Percentiles rank a stretch among this genome's conserved stretches.
These are phyloP conservation scores for Aureobasidium sp. DNA, from an alignment of 2,329 filamentous ascomycete species.

Conservation along the genomic window DNA sequence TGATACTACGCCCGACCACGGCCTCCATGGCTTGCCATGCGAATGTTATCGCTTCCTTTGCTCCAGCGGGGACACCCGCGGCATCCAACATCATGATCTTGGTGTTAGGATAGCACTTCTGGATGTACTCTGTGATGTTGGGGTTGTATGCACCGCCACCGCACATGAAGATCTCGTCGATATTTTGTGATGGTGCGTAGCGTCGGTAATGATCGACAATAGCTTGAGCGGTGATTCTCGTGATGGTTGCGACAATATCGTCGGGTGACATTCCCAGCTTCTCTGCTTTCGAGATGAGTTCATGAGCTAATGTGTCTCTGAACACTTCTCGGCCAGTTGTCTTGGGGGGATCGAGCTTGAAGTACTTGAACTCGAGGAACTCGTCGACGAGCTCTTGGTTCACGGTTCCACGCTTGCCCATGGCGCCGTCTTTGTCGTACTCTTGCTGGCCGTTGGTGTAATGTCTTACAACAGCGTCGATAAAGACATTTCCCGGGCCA, in stretches of 20 bases:
- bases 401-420: constrained; percentile 33
- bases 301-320: constrained; percentile 60
- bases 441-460: constrained; percentile 35
- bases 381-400: constrained; percentile 35
- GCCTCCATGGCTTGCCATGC: constrained; percentile 69
- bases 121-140: constrained; percentile 62
- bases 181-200: constrained; percentile 52
- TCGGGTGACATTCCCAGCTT: constrained; percentile 51
- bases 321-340: constrained; percentile 68
- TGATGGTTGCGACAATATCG: constrained; percentile 65
- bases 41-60: constrained; percentile 68
- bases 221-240: constrained; percentile 64
- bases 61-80: constrained; percentile 61
- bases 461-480: constrained; percentile 34
- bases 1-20: constrained; percentile 61
- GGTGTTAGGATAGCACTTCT: constrained; percentile 52
- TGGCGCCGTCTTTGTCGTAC: constrained; percentile 36
- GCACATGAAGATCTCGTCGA: constrained; percentile 68
- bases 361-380: constrained; percentile 51
- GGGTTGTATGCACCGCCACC: constrained; percentile 65
- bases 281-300: constrained; percentile 55
- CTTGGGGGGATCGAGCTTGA: constrained; percentile 57
- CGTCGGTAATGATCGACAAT: constrained; percentile 59
- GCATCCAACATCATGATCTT: constrained; percentile 63
- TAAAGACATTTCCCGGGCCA: constrained; percentile 38